phyloP scores from a whole-genome alignment of 768 basidiomycete genomes.

The Termitomyces sp. region DNA sequence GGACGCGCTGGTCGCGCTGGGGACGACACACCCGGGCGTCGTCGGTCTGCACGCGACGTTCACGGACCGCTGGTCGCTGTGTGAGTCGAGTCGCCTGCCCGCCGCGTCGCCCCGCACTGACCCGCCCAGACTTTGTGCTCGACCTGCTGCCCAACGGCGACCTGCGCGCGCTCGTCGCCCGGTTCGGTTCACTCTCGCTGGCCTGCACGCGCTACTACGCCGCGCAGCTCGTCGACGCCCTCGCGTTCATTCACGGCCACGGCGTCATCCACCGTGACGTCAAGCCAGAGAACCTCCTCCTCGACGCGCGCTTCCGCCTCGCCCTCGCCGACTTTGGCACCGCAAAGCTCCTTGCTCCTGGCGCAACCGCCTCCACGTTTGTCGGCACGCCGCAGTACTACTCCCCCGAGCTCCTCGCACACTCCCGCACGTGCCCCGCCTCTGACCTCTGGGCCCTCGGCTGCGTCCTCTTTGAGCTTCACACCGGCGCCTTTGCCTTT shows the following conservation, averaged over 20 bases:
- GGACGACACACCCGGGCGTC: constrained; percentile 75
- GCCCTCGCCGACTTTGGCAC: constrained; percentile 98
- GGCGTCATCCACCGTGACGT: constrained; percentile 87
- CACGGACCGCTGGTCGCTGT: constrained; percentile 79
- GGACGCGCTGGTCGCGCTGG: constrained; percentile 68
- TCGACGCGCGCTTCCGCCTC: constrained; percentile 82
- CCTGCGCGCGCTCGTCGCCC: constrained; percentile 64
- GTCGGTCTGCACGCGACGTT: constrained; percentile 80
- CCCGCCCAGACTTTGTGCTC: constrained; percentile 66
- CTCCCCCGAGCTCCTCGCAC: constrained; percentile 77
- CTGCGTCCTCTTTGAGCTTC: constrained; percentile 91
- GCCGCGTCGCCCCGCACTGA: neutral
- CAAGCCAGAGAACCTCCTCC: constrained; percentile 83
- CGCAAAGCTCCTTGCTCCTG: constrained; percentile 65
- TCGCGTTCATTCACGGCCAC: constrained; percentile 87
- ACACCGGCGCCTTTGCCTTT: constrained; percentile 89
- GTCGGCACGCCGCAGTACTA: constrained; percentile 92
- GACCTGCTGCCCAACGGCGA: constrained; percentile 77
- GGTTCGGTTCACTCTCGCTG: constrained; percentile 82
- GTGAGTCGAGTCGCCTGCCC: constrained; percentile 39
- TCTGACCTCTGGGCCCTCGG: constrained; percentile 96
- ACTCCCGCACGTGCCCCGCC: constrained; percentile 34
- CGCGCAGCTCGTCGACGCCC: constrained; percentile 84
- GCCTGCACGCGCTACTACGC: constrained; percentile 77
- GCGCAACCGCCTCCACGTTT: constrained; percentile 47